Evolutionary conservation across 352 stramenopile species (phyloP).

Genomic region (Globisporangium middletonii): DNA sequence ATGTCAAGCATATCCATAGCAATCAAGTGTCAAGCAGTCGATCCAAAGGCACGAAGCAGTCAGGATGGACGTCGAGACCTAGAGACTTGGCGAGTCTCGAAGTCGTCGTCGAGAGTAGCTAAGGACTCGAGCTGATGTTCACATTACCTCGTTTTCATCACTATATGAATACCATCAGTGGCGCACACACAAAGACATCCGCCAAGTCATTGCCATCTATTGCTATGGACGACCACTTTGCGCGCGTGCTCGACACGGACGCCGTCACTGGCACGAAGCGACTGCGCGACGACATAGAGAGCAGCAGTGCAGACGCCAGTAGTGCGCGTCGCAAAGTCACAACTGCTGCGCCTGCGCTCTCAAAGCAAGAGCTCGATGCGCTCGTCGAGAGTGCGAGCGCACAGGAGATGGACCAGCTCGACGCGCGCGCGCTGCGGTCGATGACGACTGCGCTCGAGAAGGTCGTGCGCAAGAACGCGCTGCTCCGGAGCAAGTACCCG

Average conservation of each 20-base stretch:
- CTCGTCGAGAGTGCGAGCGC: slow-evolving; percentile 38
- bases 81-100: no score
- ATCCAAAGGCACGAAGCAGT: no score
- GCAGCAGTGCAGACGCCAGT: slow-evolving; percentile 2
- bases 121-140: no score
- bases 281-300: background rate
- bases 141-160: no score
- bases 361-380: slow-evolving; percentile 30
- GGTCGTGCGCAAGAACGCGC: slow-evolving; percentile 67
- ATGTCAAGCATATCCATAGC: no score
- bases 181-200: no score
- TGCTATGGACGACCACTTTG: slow-evolving; percentile 16
- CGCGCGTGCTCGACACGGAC: slow-evolving; percentile 12
- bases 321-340: slow-evolving; percentile 2
- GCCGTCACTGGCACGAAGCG: slow-evolving; percentile 3
- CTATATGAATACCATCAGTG: no score
- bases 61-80: no score
- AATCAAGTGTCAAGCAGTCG: no score
- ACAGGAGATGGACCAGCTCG: slow-evolving; percentile 45
- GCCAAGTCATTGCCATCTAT: no score
- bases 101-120: no score
- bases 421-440: slow-evolving; percentile 66
- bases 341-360: slow-evolving; percentile 11
- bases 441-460: slow-evolving; percentile 66
- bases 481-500: slow-evolving; percentile 72